Conservation (phyloP, 116 monocot genomes). For the Iris pallida region DNA sequence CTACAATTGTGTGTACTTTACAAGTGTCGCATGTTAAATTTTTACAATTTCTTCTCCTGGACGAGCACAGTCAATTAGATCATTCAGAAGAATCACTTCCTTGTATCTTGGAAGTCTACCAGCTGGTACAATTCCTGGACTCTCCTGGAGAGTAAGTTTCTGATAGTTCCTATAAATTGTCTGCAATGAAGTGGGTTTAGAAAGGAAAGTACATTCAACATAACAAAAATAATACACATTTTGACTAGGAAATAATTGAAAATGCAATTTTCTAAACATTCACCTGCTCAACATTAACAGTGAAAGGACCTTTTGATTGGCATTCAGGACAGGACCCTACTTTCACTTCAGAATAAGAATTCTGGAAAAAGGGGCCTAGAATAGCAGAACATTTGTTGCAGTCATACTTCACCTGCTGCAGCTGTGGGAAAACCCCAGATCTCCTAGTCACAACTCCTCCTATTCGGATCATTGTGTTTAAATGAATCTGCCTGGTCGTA, state of each 20-base stretch:
- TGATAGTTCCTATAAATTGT: slow-evolving; percentile 98
- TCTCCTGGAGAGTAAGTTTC: slow-evolving; percentile 98
- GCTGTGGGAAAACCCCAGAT: slow-evolving; percentile 95
- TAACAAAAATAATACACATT: background rate
- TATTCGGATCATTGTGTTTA: slow-evolving; percentile 98
- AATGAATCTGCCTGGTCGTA: slow-evolving; percentile 82
- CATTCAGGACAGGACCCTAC: slow-evolving; percentile 99
- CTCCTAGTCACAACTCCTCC: slow-evolving; percentile 97
- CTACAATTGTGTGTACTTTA: background rate
- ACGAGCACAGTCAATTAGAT: slow-evolving; percentile 95
- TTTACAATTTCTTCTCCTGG: slow-evolving; percentile 99
- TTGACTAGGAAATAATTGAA: background rate
- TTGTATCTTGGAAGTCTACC: slow-evolving; percentile 97
- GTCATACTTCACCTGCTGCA: slow-evolving; percentile 98
- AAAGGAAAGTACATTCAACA: slow-evolving; percentile 1
- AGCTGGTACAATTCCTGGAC: slow-evolving; percentile 97
- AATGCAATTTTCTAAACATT: background rate
- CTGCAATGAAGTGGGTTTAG: slow-evolving; percentile 26
- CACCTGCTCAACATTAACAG: slow-evolving; percentile 90
- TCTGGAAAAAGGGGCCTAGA: slow-evolving; percentile 96
- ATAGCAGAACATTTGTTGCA: slow-evolving; percentile 85
- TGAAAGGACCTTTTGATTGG: slow-evolving; percentile 97
- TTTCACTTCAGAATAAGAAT: slow-evolving; percentile 96
- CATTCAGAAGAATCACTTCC: slow-evolving; percentile 98
- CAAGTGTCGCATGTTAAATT: background rate